Base-by-base conservation (phyloP, 306 rosid species). In the Vigna angularis region DNA sequence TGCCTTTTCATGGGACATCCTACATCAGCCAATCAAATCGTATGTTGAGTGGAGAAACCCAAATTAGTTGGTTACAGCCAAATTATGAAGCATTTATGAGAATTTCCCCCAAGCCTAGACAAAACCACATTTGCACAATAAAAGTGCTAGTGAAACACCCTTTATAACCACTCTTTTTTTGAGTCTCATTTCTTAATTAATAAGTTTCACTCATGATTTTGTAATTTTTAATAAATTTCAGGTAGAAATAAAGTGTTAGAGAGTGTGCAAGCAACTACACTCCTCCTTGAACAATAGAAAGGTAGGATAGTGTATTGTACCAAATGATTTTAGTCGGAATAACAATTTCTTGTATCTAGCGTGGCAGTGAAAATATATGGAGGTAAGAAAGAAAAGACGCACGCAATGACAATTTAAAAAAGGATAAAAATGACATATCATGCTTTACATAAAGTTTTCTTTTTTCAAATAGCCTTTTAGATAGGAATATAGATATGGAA, bases 291-390 rank as follows among this genome's bases (percentile, higher is more conserved):
- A 32, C 62, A 70, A 70, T 51, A 32, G 24, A 32, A 51, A 70
- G 51, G 49, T 32, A 70, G 65, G 36, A 53, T 17, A 20, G 20
- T 6, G 12, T 32, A 49, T 52, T 71, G 64, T 17, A 34, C 48
- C 44, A 18, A 52, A 71, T 71, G 49, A 9, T 71, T 71, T 34
- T 51, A 51, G 36, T 71, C 11, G 50, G 75, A 71, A 71, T 42
- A 42, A 42, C 59, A 26, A 30, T 16, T 70, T 30, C 5, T 66
- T 66, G 75, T 30, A 17, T 51, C 30, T 51, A 1, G 61, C 16
- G n/a, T 50, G 62, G 48, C 62, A n/a, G 6, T 17, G 26, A 50
- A 70, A 5, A 51, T 5, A 49, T 32, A 32, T 32, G 75, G 52
- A n/a, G 61, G 44, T 9, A 16, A 50, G 30, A 38, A 38, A 9